Percentiles rank a stretch among this genome's conserved stretches.
These are phyloP conservation scores for Nicotiana sylvestris DNA, from an alignment of 257 asterid genomes.

Conservation along the genomic window DNA sequence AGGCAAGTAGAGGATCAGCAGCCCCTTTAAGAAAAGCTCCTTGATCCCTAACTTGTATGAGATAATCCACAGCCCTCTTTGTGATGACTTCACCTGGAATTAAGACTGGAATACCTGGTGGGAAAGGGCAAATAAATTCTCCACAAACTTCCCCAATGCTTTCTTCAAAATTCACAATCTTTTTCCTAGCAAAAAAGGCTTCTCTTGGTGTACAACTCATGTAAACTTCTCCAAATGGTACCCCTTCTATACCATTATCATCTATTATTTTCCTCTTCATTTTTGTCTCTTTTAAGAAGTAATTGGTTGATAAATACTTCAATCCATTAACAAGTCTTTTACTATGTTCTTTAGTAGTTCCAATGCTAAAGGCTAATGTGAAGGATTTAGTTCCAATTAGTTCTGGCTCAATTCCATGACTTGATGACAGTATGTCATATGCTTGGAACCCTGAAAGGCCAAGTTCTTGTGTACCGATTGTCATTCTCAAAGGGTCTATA, in stretches of 20 bases:
- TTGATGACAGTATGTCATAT: constrained; percentile 48
- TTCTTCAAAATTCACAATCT: constrained; percentile 36
- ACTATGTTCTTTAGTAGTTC: constrained; percentile 62
- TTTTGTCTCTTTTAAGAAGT: neutral
- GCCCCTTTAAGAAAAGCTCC: constrained; percentile 69
- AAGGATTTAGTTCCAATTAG: constrained; percentile 66
- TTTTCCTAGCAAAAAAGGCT: constrained; percentile 63
- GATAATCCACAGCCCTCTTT: constrained; percentile 42
- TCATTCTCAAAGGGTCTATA: constrained; percentile 63
- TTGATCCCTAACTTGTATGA: constrained; percentile 36
- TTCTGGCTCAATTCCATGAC: constrained; percentile 51
- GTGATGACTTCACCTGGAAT: constrained; percentile 61
- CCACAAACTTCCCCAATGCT: constrained; percentile 62
- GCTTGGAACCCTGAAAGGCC: constrained; percentile 64
- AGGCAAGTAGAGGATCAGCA: constrained; percentile 44
- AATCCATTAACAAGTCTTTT: constrained; percentile 51
- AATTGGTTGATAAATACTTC: constrained; percentile 37
- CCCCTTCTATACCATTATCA: neutral
- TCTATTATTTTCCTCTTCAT: neutral
- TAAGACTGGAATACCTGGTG: constrained; percentile 55
- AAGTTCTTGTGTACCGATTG: constrained; percentile 43
- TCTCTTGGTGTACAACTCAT: constrained; percentile 67
- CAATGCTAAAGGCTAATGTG: constrained; percentile 61
- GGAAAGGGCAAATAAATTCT: constrained; percentile 52
- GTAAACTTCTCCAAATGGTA: constrained; percentile 23